Evolutionary conservation across 1,139 yeast genomes (phyloP).

Genomic region (Pichia sp.): DNA sequence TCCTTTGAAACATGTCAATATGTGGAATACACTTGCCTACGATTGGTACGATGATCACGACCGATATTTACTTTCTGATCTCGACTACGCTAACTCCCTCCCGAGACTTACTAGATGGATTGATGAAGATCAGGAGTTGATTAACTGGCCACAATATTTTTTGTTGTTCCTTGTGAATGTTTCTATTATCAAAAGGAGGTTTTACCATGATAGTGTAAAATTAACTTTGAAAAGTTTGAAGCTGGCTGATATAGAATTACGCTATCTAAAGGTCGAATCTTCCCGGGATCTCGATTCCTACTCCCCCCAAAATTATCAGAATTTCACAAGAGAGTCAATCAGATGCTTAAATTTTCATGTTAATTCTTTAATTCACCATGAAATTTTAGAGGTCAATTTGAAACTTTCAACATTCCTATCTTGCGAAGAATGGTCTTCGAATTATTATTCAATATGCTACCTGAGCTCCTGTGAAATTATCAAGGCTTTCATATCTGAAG

Average conservation of each 20-base stretch:
- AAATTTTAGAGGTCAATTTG: slow-evolving; percentile 27
- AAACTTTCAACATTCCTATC: slow-evolving; percentile 27
- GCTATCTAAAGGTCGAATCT: slow-evolving; percentile 22
- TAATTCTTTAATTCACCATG: slow-evolving; percentile 20
- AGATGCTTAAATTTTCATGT: slow-evolving; percentile 21
- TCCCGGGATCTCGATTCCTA: slow-evolving; percentile 20
- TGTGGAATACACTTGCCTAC: slow-evolving; percentile 34
- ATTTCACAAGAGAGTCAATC: slow-evolving; percentile 9
- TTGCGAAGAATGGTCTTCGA: slow-evolving; percentile 24
- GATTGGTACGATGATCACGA: slow-evolving; percentile 37
- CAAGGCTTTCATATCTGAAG: slow-evolving; percentile 15
- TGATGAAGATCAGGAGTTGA: slow-evolving; percentile 8
- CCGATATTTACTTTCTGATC: slow-evolving; percentile 26
- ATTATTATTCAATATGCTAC: slow-evolving; percentile 22
- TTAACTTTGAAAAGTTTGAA: slow-evolving; percentile 19
- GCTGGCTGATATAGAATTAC: slow-evolving; percentile 27
- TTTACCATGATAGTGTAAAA: slow-evolving; percentile 23
- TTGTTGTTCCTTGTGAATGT: slow-evolving; percentile 18
- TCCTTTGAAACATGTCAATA: slow-evolving; percentile 17
- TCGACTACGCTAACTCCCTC: slow-evolving; percentile 20
- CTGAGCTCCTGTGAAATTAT: slow-evolving; percentile 21
- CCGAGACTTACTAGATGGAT: slow-evolving; percentile 27
- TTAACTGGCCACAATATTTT: slow-evolving; percentile 25
- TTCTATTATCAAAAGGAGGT: slow-evolving; percentile 23
- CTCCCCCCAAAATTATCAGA: slow-evolving; percentile 14